Evolutionary conservation across 257 asterid genomes (phyloP), one percentile per base, ranked within the genome.

Genomic region (Fraxinus quadrangulata): DNA sequence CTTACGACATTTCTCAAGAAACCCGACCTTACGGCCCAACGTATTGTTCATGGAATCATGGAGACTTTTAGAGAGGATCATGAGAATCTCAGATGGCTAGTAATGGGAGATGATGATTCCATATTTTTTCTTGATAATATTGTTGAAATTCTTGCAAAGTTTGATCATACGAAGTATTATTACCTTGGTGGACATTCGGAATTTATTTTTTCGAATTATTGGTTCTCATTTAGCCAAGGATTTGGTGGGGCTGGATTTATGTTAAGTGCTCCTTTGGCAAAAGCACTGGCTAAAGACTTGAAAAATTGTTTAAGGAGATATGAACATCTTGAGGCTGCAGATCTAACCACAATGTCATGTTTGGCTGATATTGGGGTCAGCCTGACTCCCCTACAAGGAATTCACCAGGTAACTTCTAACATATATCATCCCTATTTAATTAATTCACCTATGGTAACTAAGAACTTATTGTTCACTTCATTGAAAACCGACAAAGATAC

Each of bases 201-300:
- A 83, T 89, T 59, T 59, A 33, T 89, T 1, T 59, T 85, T 82
- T 86, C 96, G 2, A 88, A 88, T 80, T 79, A 56, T 51, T 85
- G 89, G 89, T 89, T 63, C 78, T 86, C 87, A 4, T 92, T 87
- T 30, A 77, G 85, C 24, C 93, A 88, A 70, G 97, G 83, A 0
- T 92, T 88, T 40, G 97, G 97, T 0, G 97, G 97, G 39, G 97
- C 89, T 6, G 97, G 97, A 2, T 78, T 91, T 19, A 84, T 86
- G 5, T 36, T 91, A 80, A 92, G 97, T 56, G 89, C 83, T 34
- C 89, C 94, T 19, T 75, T 91, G 42, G 97, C 88, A 0, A 85
- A 78, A 76, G 91, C 94, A 2, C 37, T 92, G 45, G 87, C 87
- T 0, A 54, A 67, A 2, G 89, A 85, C 30, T 78, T 91, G 83